Evolutionary conservation across 305 asterid genomes (phyloP), one percentile per base, ranked within the genome.

Genomic region (Solanum hybrid): DNA sequence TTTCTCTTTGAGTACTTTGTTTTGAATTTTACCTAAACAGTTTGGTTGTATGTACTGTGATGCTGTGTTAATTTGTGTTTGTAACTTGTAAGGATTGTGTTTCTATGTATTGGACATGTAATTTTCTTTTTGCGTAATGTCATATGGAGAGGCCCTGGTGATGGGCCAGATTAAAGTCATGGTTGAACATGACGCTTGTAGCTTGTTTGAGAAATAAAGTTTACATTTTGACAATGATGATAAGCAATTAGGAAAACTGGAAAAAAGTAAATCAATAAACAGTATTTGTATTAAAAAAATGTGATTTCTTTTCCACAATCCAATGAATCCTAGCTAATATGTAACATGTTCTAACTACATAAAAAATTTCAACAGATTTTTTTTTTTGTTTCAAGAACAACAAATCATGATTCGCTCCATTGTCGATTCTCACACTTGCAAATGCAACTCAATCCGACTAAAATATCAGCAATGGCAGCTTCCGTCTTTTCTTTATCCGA

Each of bases 401-500:
- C 31, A 2, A 51, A 29, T 84, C 42, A 84, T 3, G 40, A 51
- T 84, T 84, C 92, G 51, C 89, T 86, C 69, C 90, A 75, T 14
- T 29, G 90, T 8, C 94, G 89, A 84, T 93, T 93, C 91, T 96
- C 97, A 86, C 93, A 94, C 90, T 93, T 90, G 67, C 89, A 96
- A 86, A 97, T 90, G 93, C 97, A 96, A 76, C 99, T 95, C 94
- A 97, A 89, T 16, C 96, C 96, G 29, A 97, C 99, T 91, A 96
- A 88, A 35, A 96, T 92, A 92, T 96, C 98, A 3, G 94, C 97
- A 91, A 97, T 95, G 91, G 99, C 98, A 7, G 99, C 97, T 84
- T 96, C 99, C 13, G 98, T 95, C 94, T 95, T 97, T 90, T 94
- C 99, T 91, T 92, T 95, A 90, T 97, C 99, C 8, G 99, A 90